Conservation (phyloP, 345 rosid species). For the Acer campestre region DNA sequence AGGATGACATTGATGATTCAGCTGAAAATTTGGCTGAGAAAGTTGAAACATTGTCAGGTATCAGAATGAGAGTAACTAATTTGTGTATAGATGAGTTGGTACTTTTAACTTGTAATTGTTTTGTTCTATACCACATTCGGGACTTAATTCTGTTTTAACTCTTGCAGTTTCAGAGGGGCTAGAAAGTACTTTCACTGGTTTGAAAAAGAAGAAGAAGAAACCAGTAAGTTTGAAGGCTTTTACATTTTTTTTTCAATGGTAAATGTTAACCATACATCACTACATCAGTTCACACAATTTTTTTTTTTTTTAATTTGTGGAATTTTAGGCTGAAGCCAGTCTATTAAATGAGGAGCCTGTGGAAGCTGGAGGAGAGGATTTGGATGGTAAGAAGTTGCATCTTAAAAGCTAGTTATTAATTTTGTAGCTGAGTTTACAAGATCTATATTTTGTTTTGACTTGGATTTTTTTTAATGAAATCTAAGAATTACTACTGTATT, state of each 20-base stretch:
- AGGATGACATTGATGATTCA: slow-evolving; percentile 61
- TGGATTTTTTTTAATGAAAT: neutral
- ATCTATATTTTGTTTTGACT: neutral
- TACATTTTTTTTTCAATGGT: neutral
- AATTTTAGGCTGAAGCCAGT: slow-evolving; percentile 65
- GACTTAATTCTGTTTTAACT: neutral
- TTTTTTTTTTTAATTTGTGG: slow-evolving; percentile 7
- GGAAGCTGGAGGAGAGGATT: slow-evolving; percentile 62
- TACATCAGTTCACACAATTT: neutral
- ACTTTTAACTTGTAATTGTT: neutral
- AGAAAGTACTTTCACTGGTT: slow-evolving; percentile 71
- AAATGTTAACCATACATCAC: neutral
- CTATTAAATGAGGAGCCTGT: slow-evolving; percentile 60
- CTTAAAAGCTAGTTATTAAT: neutral
- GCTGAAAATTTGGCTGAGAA: slow-evolving; percentile 69
- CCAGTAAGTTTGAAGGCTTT: slow-evolving; percentile 52
- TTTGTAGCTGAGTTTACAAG: neutral
- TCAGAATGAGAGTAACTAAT: neutral
- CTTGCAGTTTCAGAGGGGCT: slow-evolving; percentile 75
- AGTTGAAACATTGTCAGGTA: slow-evolving; percentile 73
- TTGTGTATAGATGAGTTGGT: neutral
- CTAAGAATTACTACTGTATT: neutral
- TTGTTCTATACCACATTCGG: neutral
- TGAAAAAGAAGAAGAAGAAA: slow-evolving; percentile 98
- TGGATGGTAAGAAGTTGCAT: slow-evolving; percentile 54